Percentiles rank a stretch among this genome's conserved stretches.
Evolutionary conservation across 129 eudicot genomes (phyloP).

Genomic region (Tanacetum coccineum): DNA sequence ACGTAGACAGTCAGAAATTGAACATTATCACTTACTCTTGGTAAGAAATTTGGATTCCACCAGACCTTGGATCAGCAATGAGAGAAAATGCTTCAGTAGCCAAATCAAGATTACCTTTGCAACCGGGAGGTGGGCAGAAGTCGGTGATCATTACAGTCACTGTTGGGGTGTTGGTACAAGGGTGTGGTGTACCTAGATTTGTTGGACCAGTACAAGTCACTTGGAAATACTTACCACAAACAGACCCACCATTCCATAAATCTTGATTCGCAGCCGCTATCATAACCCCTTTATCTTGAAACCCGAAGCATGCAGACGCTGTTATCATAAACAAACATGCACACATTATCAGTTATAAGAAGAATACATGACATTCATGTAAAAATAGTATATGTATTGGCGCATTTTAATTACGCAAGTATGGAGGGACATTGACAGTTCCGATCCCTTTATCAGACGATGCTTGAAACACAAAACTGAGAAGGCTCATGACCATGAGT

Average conservation of each 20-base stretch:
- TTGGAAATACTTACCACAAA: slow-evolving; percentile 10
- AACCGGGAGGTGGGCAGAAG: slow-evolving; percentile 13
- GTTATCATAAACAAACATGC: not conserved
- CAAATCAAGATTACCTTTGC: slow-evolving; percentile 13
- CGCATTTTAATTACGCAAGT: not conserved
- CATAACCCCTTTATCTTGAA: slow-evolving; percentile 9
- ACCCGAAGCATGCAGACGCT: slow-evolving; percentile 5
- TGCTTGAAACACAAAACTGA: not conserved
- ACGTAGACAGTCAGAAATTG: not conserved
- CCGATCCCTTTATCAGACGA: not conserved
- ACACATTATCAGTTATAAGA: too few species aligned
- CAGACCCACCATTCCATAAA: slow-evolving; percentile 5
- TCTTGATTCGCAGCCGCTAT: slow-evolving; percentile 4
- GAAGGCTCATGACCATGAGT: not conserved
- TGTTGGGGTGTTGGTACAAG: slow-evolving; percentile 10
- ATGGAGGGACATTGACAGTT: slow-evolving; percentile 4
- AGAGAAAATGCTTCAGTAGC: slow-evolving; percentile 11
- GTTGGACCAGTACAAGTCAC: slow-evolving; percentile 12
- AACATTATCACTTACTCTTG: not conserved
- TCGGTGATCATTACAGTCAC: slow-evolving; percentile 16
- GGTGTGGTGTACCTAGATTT: slow-evolving; percentile 12
- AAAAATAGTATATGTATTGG: too few species aligned
- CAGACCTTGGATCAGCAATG: slow-evolving; percentile 6
- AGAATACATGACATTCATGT: too few species aligned
- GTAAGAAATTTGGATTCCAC: slow-evolving; percentile 8